Evolutionary conservation across 2,329 filamentous ascomycete genomes (phyloP), one percentile per base, ranked within the genome.

Genomic region (Mariannaea elegans): DNA sequence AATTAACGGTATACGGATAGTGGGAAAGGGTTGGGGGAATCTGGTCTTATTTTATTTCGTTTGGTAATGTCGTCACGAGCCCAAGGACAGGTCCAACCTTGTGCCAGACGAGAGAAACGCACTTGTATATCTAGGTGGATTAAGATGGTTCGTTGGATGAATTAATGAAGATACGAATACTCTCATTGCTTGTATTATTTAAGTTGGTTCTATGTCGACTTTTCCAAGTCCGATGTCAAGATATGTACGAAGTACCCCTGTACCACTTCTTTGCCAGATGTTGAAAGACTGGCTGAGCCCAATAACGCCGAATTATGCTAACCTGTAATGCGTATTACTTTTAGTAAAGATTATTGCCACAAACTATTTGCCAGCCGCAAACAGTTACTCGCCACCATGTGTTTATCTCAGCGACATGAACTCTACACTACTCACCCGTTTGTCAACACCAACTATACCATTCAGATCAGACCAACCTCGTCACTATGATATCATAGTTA

Each of bases 131-230:
- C 16, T 21, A 10, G 27, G 29, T 24, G 18, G 27, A 24, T 36
- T 48, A 9, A 27, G 14, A 57, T 18, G 19, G 31, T 48, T 18
- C 38, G 18, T 14, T 34, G 46, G 48, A 58, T 48, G 57, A 63
- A 67, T 60, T 59, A 56, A 68, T 65, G 67, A 70, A 65, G 60
- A 60, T 61, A 70, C 38, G 62, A 62, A 55, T 59, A 38, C 8
- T 58, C 49, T 55, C 13, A 27, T 27, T 51, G 23, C 8, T 27
- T 31, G 24, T 36, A 46, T 42, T 24, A 49, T 12, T 21, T 31
- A 32, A 14, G 29, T 24, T 45, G 6, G 10, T 18, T 19, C 23
- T 27, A 41, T 55, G 23, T 18, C 7, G 31, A 19, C 2, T 38
- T 18, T 39, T 21, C 38, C 23, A 44, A 32, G 24, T 31, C 34